phyloP scores from a whole-genome alignment of 306 rosid species.

The Pyrus communis region DNA sequence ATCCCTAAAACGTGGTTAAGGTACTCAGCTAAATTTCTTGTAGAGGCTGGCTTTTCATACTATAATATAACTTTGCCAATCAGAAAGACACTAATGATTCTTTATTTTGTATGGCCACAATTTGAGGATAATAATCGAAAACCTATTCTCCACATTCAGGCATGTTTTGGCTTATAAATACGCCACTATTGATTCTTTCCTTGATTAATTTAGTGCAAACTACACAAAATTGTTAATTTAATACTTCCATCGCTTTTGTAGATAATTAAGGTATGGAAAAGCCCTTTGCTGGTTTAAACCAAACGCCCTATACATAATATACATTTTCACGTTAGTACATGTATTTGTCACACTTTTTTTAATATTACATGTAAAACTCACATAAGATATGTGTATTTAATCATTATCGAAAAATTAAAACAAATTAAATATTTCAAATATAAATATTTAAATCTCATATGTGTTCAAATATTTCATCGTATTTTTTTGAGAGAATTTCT shows the following conservation, averaged over 20 bases:
- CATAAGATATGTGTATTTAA: neutral
- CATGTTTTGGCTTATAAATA: neutral
- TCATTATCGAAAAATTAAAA: neutral
- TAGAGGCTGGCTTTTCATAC: neutral
- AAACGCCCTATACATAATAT: too few species aligned
- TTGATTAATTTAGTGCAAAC: neutral
- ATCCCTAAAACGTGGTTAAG: neutral
- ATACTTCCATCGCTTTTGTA: neutral
- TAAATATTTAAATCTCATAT: too few species aligned
- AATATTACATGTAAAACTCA: neutral
- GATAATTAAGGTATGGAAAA: neutral
- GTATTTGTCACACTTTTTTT: neutral
- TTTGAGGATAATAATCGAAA: neutral
- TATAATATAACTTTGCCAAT: neutral
- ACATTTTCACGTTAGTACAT: too few species aligned
- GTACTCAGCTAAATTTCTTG: neutral
- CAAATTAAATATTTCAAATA: too few species aligned
- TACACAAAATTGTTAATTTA: neutral
- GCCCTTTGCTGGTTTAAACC: too few species aligned
- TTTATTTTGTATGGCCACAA: neutral
- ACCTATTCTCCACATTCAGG: neutral
- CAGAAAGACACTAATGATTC: neutral
- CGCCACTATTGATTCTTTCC: neutral
- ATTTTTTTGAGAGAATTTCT: neutral
- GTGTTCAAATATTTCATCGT: neutral